Evolutionary conservation across 1,284 basidiomycete genomes (phyloP).

Genomic region (Puccinia polysora): DNA sequence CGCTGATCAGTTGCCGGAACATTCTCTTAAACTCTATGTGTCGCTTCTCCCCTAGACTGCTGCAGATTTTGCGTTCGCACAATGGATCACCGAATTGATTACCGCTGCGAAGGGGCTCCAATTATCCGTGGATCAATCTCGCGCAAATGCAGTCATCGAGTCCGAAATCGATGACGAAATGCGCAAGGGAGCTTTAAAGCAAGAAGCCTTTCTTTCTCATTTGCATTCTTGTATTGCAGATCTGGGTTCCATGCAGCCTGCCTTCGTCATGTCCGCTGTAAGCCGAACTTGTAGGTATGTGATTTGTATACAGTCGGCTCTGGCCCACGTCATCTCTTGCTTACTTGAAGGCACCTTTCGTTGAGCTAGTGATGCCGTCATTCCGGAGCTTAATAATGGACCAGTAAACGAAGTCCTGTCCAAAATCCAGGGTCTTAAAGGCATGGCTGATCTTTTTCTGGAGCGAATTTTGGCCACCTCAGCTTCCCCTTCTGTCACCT

Average conservation of each 20-base stretch:
- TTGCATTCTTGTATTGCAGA: slow-evolving; percentile 7
- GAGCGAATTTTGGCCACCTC: slow-evolving; percentile 32
- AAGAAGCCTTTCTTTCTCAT: not conserved
- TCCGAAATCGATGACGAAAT: slow-evolving; percentile 2
- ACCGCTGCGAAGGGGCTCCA: slow-evolving; percentile 14
- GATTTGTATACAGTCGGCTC: not conserved
- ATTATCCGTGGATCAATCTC: slow-evolving; percentile 2
- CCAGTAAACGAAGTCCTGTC: slow-evolving; percentile 32
- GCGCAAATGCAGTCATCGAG: not conserved
- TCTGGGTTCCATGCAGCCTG: slow-evolving; percentile 22
- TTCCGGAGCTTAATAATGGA: not conserved
- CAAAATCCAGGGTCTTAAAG: slow-evolving; percentile 37
- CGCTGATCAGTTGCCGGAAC: not conserved
- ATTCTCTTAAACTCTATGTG: not conserved
- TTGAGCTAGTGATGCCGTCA: slow-evolving; percentile 10
- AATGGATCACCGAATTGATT: slow-evolving; percentile 38
- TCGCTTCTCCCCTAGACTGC: slow-evolving; percentile 16
- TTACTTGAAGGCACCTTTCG: not conserved
- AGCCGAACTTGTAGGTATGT: slow-evolving; percentile 17
- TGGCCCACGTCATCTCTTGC: too few relatives aligned
- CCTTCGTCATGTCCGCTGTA: not conserved
- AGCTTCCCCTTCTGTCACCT: slow-evolving; percentile 35
- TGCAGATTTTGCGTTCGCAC: slow-evolving; percentile 28
- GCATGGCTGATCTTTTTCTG: slow-evolving; percentile 25
- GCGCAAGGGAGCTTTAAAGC: not conserved